Conservation (phyloP, 768 basidiomycete species). For the Crepidotus variabilis region DNA sequence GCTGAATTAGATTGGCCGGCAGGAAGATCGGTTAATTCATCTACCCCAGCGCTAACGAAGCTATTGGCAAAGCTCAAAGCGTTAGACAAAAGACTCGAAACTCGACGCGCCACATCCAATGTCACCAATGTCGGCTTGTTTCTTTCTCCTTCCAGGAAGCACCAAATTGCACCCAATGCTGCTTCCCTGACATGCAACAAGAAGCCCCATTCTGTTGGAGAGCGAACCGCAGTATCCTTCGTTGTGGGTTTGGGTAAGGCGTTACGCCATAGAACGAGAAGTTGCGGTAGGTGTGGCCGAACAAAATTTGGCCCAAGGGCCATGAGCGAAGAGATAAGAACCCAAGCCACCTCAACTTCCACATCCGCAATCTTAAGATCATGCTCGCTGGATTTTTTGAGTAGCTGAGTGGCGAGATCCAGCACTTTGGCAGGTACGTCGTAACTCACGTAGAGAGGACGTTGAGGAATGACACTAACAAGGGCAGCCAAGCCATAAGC, state of each 20-base stretch:
- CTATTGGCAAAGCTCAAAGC: conserved; percentile 85
- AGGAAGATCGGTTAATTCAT: conserved; percentile 55
- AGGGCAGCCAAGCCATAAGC: conserved; percentile 88
- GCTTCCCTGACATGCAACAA: conserved; percentile 87
- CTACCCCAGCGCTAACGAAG: conserved; percentile 68
- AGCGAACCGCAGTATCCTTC: conserved; percentile 67
- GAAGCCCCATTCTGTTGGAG: conserved; percentile 84
- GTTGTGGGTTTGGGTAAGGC: conserved; percentile 92
- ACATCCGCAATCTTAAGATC: conserved; percentile 76
- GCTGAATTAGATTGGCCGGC: conserved; percentile 25
- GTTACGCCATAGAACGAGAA: conserved; percentile 96
- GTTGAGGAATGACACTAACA: conserved; percentile 78
- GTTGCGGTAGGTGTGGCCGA: conserved; percentile 86
- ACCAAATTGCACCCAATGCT: conserved; percentile 83
- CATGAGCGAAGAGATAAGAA: conserved; percentile 85
- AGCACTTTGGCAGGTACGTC: conserved; percentile 89
- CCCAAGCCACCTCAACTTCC: conserved; percentile 95
- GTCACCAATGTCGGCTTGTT: conserved; percentile 76
- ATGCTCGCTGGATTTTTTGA: conserved; percentile 91
- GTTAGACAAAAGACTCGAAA: conserved; percentile 84
- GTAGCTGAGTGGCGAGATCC: conserved; percentile 84
- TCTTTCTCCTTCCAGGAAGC: conserved; percentile 79
- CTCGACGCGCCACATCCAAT: conserved; percentile 85
- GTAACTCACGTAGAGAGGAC: conserved; percentile 92
- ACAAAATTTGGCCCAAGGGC: conserved; percentile 92